Evolutionary conservation across 2,329 filamentous ascomycete species (phyloP).

Genomic region (Curvularia spicifera): DNA sequence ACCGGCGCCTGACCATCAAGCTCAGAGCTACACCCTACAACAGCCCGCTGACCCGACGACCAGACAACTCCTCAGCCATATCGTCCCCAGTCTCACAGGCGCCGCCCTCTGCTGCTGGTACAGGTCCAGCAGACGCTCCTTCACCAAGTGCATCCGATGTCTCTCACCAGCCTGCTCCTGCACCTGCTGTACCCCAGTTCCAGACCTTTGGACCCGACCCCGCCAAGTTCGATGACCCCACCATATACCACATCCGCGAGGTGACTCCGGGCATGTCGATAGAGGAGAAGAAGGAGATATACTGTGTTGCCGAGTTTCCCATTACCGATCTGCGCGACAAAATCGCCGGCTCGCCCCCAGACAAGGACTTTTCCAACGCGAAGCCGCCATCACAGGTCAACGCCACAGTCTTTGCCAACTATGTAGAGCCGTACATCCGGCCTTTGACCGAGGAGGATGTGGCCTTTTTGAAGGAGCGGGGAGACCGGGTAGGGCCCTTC

Average conservation of each 20-base stretch:
- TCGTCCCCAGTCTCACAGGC: conserved; percentile 53
- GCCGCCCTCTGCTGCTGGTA: conserved; percentile 56
- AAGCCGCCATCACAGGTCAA: conserved; percentile 95
- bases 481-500: conserved; percentile 83
- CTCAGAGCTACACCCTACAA: background rate
- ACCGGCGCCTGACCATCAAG: conserved; percentile 2
- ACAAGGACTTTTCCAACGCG: conserved; percentile 92
- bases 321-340: conserved; percentile 79
- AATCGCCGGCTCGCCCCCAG: conserved; percentile 86
- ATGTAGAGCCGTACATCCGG: conserved; percentile 89
- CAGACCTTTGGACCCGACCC: conserved; percentile 94
- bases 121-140: conserved; percentile 66
- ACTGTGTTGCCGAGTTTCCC: conserved; percentile 85
- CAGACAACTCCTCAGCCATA: conserved; percentile 49
- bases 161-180: conserved; percentile 65
- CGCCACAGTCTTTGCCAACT: conserved; percentile 89
- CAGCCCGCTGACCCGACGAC: conserved; percentile 14
- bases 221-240: conserved; percentile 87
- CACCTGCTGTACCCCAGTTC: conserved; percentile 70
- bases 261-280: conserved; percentile 77
- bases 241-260: conserved; percentile 88
- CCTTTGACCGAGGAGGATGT: conserved; percentile 92
- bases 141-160: conserved; percentile 64
- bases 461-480: conserved; percentile 85
- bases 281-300: conserved; percentile 86